phyloP scores from a whole-genome alignment of 2,329 filamentous ascomycete species.

The Fusarium begoniae region DNA sequence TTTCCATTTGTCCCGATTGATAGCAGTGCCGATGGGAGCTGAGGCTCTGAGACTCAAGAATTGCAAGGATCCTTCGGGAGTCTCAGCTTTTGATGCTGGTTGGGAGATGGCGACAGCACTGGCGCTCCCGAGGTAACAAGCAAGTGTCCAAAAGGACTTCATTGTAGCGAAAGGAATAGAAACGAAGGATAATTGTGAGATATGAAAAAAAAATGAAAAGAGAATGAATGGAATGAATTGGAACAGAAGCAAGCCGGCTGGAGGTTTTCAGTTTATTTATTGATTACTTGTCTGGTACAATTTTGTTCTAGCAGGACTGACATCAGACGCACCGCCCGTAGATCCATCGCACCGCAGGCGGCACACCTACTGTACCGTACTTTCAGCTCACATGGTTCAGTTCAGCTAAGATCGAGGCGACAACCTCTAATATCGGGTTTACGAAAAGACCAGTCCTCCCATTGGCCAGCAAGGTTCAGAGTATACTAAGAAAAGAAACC shows the following conservation, averaged over 20 bases:
- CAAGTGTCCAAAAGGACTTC: neutral
- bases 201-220: neutral
- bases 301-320: neutral
- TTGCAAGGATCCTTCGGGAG: neutral
- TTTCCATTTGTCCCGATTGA: slow-evolving; percentile 15
- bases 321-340: neutral
- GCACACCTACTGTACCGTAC: neutral
- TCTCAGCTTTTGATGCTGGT: neutral
- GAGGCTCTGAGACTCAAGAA: neutral
- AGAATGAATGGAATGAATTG: neutral
- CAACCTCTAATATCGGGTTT: neutral
- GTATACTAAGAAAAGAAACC: neutral
- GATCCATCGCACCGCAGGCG: neutral
- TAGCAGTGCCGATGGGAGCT: neutral
- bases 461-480: neutral
- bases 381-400: neutral
- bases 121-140: neutral
- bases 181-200: neutral
- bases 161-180: neutral
- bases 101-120: neutral
- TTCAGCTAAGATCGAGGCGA: neutral
- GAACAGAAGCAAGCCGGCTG: neutral
- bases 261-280: neutral
- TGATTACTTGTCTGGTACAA: neutral
- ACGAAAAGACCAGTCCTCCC: neutral